These are phyloP conservation scores for Plantago elongata DNA, from an alignment of 257 asterid genomes.

Conservation along the genomic window DNA sequence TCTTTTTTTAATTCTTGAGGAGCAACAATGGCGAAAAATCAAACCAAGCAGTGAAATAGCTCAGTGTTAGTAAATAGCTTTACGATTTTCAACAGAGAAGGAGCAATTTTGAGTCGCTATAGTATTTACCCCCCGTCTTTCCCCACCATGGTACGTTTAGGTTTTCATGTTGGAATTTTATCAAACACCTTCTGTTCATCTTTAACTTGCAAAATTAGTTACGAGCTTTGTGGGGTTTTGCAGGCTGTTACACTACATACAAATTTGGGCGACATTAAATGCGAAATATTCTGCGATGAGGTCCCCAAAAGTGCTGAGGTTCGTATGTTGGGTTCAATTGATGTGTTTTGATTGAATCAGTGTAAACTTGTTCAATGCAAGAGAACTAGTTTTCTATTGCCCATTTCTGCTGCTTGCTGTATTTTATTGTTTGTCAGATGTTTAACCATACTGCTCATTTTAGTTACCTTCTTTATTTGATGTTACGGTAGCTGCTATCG, in stretches of 20 bases:
- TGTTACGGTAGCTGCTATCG: too few relatives aligned
- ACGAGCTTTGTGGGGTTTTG: conserved; percentile 8
- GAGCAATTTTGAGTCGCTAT: conserved; percentile 1
- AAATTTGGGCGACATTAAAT: conserved; percentile 92
- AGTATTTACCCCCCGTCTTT: not conserved
- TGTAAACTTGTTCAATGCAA: not conserved
- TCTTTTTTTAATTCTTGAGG: too few relatives aligned
- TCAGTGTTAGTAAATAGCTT: too few relatives aligned
- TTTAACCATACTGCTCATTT: too few relatives aligned
- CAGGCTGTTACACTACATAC: conserved; percentile 97
- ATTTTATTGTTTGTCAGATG: too few relatives aligned
- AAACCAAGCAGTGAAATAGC: too few relatives aligned
- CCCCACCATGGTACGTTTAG: not conserved
- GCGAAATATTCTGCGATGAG: conserved; percentile 96
- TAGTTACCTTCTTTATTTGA: too few relatives aligned
- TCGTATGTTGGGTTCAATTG: conserved; percentile 17
- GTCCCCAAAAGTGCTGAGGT: conserved; percentile 92
- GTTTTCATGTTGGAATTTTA: conserved; percentile 27
- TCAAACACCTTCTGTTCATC: conserved; percentile 35
- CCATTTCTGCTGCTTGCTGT: too few relatives aligned
- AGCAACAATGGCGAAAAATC: too few relatives aligned
- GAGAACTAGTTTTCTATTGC: not conserved
- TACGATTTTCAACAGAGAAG: conserved; percentile 1
- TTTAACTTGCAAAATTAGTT: not conserved
- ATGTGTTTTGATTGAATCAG: conserved; percentile 1